These are phyloP conservation scores for Trichosporon sp. DNA, from an alignment of 1,284 basidiomycete species.

Conservation along the genomic window DNA sequence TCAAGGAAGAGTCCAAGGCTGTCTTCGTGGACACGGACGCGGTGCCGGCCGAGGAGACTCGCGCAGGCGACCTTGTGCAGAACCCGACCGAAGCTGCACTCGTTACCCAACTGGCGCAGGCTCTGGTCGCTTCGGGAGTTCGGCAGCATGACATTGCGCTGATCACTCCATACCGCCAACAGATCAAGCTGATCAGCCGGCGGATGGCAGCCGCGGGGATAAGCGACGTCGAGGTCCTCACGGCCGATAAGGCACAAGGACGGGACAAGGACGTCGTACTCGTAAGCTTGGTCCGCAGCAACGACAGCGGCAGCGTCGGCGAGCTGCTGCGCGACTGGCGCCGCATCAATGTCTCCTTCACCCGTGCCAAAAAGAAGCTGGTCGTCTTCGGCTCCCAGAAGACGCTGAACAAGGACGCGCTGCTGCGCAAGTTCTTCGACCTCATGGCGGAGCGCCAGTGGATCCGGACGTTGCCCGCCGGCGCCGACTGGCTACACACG, in stretches of 20 bases:
- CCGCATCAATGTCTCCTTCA: slow-evolving; percentile 94
- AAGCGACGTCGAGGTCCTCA: slow-evolving; percentile 77
- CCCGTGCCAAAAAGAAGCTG: slow-evolving; percentile 84
- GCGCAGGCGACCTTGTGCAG: slow-evolving; percentile 83
- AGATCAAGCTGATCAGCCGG: slow-evolving; percentile 79
- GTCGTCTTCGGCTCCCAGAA: slow-evolving; percentile 82
- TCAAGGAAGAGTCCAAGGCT: slow-evolving; percentile 75
- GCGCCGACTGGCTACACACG: slow-evolving; percentile 59
- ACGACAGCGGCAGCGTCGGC: slow-evolving; percentile 74
- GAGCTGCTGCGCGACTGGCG: slow-evolving; percentile 94
- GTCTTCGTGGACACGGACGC: slow-evolving; percentile 91
- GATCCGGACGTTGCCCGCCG: slow-evolving; percentile 65
- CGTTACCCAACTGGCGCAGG: slow-evolving; percentile 65
- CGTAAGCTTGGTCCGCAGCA: slow-evolving; percentile 88
- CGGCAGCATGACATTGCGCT: slow-evolving; percentile 74
- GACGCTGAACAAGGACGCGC: slow-evolving; percentile 65
- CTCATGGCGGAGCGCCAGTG: slow-evolving; percentile 72
- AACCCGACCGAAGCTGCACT: slow-evolving; percentile 76
- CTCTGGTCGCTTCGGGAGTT: slow-evolving; percentile 69
- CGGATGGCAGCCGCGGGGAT: slow-evolving; percentile 57
- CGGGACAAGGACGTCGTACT: slow-evolving; percentile 94
- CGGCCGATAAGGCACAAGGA: slow-evolving; percentile 93
- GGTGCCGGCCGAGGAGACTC: slow-evolving; percentile 73
- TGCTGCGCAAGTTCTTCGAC: slow-evolving; percentile 72
- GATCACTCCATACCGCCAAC: slow-evolving; percentile 90